phyloP scores from a whole-genome alignment of 495 filamentous ascomycete genomes.

The Trichoderma gamsii region DNA sequence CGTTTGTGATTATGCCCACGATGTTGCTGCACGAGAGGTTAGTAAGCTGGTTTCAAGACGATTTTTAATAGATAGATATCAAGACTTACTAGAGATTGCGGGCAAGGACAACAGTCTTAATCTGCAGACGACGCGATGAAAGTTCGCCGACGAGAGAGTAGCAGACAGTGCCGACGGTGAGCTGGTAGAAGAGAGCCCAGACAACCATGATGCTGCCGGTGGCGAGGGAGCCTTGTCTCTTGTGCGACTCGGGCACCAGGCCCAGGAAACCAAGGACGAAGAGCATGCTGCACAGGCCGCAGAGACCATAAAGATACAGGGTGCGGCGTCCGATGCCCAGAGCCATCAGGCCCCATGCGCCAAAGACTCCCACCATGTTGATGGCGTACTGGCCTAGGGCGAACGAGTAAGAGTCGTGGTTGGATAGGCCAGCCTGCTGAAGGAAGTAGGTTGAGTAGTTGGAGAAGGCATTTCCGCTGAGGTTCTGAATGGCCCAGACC shows the following conservation, averaged over 20 bases:
- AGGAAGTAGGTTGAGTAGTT: slow-evolving; percentile 78
- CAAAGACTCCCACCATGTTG: slow-evolving; percentile 66
- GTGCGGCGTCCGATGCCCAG: slow-evolving; percentile 62
- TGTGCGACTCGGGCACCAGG: slow-evolving; percentile 50
- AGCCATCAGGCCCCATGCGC: slow-evolving; percentile 68
- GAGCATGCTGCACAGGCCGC: slow-evolving; percentile 58
- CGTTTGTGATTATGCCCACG: slow-evolving; percentile 60
- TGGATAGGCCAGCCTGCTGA: slow-evolving; percentile 59
- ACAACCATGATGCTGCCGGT: slow-evolving; percentile 65
- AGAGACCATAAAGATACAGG: slow-evolving; percentile 64
- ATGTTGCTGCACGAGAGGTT: slow-evolving; percentile 46
- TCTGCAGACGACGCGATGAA: slow-evolving; percentile 65
- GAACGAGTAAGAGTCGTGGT: slow-evolving; percentile 58
- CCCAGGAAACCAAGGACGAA: slow-evolving; percentile 70
- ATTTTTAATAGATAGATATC: not conserved
- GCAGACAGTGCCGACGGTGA: slow-evolving; percentile 71
- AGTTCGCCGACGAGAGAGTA: slow-evolving; percentile 74
- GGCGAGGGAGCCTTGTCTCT: slow-evolving; percentile 52
- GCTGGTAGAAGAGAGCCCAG: slow-evolving; percentile 69
- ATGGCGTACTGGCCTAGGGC: slow-evolving; percentile 70
- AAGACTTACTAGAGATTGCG: slow-evolving; percentile 56
- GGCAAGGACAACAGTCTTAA: slow-evolving; percentile 63
- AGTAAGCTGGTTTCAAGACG: slow-evolving; percentile 15
- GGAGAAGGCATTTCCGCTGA: slow-evolving; percentile 72
- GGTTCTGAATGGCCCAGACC: slow-evolving; percentile 79